Evolutionary conservation across 805 yeast genomes (phyloP), one percentile per base, ranked within the genome.

Genomic region (Schwanniomyces yamadae): DNA sequence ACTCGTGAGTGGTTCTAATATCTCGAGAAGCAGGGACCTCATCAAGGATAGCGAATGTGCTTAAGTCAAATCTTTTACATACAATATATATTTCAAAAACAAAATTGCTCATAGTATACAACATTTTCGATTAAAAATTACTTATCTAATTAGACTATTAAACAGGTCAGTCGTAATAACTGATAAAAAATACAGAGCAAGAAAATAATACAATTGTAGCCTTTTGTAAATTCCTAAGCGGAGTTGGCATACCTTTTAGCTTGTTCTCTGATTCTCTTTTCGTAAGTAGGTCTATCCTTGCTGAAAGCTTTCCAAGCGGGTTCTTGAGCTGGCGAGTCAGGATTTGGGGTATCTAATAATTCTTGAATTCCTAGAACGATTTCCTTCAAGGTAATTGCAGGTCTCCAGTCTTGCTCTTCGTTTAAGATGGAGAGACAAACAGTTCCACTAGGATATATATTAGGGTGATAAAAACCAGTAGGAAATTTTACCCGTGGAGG

Each of bases 341-440:
- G 95, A 56, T 93, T 93, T 23, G 99, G 99, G 23, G 80, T 75
- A 52, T 84, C 86, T 42, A 93, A 69, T 37, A 93, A 71, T 59
- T 90, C 96, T 61, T 93, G 99, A 34, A 93, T 80, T 4, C 99
- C 99, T 42, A 89, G 66, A 2, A 84, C 82, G 40, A 93, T 83
- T 57, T 91, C 95, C 55, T 87, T 89, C 47, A 91, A 63, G 11
- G 95, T 86, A 48, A 91, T 84, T 6, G 96, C 96, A 1, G 99
- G 99, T 54, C 96, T 78, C 99, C 99, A 93, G 60, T 88, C 98
- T 61, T 90, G 95, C 30, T 83, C 89, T 59, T 93, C 99, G 60
- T 93, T 93, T 55, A 93, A 70, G 36, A 93, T 90, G 35, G 95
- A 82, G 31, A 93, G 74, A 63, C 99, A 93, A 23, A 93, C 82